Base-by-base conservation (phyloP, 495 filamentous ascomycete species). In the Lophium mytilinum region DNA sequence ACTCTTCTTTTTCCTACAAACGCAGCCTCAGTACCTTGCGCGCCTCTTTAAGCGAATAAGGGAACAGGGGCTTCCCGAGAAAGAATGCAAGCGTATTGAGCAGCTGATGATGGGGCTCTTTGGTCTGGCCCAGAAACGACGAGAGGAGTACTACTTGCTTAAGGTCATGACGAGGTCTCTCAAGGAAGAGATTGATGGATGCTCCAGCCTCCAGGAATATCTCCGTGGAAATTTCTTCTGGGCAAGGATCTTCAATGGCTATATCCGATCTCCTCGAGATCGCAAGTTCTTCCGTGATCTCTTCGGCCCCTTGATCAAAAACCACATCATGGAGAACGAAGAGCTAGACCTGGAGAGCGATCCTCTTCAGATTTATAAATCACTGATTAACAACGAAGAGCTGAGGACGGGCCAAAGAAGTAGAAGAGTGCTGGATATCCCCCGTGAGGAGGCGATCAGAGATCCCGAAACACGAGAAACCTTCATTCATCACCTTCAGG, bases 1-100 rank as follows among this genome's bases (percentile, higher is more conserved):
- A 62, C 81, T 99, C 42, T 99, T 99, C 74, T 96, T 97, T 75
- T 86, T 92, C 52, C 82, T 99, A 6, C 93, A 99, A 70, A 99
- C 93, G 0, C 94, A 97, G 60, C 88, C 93, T 14, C 88, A 93
- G 54, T 99, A 99, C 67, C 80, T 99, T 24, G 87, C 91, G 21
- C 76, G 90, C 40, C 77, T 97, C 8, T 97, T 97, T 78, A 83
- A 81, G 67, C 80, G 84, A 49, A 72, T 96, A 17, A 83, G 90
- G 54, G 90, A 95, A 69, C 77, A 89, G 56, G 90, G 87, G 36
- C 90, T 85, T 0, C 75, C 90, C 2, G 93, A 99, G 66, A 94
- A 90, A 70, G 93, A 97, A 60, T 86, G 85, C 63, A 95, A 96
- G 70, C 78, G 88, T 49, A 86, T 96, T 39, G 88, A 96, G 67